These are phyloP conservation scores for Pythium biforme DNA, from an alignment of 352 stramenopile species.

Conservation along the genomic window DNA sequence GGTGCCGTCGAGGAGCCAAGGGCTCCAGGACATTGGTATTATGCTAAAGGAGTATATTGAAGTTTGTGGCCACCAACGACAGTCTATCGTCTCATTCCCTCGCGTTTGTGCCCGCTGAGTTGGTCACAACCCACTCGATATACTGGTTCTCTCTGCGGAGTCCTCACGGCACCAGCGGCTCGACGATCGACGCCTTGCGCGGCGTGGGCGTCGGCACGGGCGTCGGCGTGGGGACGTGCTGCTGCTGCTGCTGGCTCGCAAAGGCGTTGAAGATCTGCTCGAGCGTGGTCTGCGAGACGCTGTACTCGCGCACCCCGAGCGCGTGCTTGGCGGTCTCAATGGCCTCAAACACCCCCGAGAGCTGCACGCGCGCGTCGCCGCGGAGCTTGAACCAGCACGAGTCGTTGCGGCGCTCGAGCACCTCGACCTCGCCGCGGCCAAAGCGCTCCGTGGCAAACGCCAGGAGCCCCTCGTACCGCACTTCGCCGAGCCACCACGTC, in stretches of 20 bases:
- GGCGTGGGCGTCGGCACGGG: no score
- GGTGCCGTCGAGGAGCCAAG: no score
- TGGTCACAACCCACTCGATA: no score
- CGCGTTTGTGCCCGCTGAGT: no score
- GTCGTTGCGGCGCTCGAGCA: slow-evolving; percentile 54
- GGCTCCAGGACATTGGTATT: no score
- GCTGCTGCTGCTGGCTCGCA: slow-evolving; percentile 43
- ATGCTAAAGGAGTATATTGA: no score
- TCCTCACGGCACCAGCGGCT: no score
- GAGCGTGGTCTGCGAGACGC: slow-evolving; percentile 67
- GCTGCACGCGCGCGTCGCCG: slow-evolving; percentile 11
- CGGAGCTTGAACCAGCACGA: slow-evolving; percentile 47
- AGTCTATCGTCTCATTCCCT: no score
- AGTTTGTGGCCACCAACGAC: no score
- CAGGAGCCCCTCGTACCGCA: slow-evolving; percentile 26
- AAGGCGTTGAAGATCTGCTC: slow-evolving; percentile 86
- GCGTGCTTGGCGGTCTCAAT: slow-evolving; percentile 43
- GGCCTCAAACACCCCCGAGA: slow-evolving; percentile 34
- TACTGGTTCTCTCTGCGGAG: no score
- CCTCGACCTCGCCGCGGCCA: slow-evolving; percentile 20
- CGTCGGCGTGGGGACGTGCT: no score
- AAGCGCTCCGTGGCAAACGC: slow-evolving; percentile 31
- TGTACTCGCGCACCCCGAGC: slow-evolving; percentile 61
- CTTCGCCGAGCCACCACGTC: slow-evolving; percentile 41
- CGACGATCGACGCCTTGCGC: no score